Base-by-base conservation (phyloP, 2,329 filamentous ascomycete genomes). In the Paradendryphiella salina region DNA sequence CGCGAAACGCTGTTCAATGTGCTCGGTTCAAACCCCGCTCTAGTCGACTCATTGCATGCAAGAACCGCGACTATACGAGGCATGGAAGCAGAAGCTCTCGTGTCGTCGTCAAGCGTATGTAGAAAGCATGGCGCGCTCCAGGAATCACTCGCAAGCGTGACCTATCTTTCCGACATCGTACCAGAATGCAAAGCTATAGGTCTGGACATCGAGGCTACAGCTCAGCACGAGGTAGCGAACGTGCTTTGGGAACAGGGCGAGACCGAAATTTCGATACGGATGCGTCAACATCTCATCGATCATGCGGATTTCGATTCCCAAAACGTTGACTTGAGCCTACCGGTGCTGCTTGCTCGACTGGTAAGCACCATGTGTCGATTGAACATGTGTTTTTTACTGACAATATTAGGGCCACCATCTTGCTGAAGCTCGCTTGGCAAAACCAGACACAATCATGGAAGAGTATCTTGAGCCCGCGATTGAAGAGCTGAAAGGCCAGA, bases 181-280 rank as follows among this genome's bases (percentile, higher is more conserved):
- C 70, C 78, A 5, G 78, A 85, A 3, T 94, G 89, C 67, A 80
- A 82, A 52, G 78, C 82, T 0, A 73, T 90, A n/a, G 89, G 88
- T 0, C 75, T 97, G 2, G 82, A 85, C 50, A 84, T 96, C 36
- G 87, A 91, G 65, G 88, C 86, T 10, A 86, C 86, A 10, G 84
- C 91, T 32, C 85, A 86, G 57, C 83, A 93, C 46, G 94, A 97
- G 71, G 84, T 89, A 6, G 92, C 95, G 9, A 90, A 88, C 64
- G 90, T 95, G 5, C 77, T 99, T 1, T 99, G 94, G 93, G 90
- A 95, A 56, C 88, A 96, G 68, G 91, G 91, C 10, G 93, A 99
- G 72, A 89, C 90, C 77, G 84, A 87, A 15, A 85, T 89, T 0
- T 96, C 94, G 0, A 96, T 99, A 52, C 83, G 86, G 31, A 92